These are phyloP conservation scores for Akanthomyces uredinophilus DNA, from an alignment of 2,329 filamentous ascomycete species.

Conservation along the genomic window DNA sequence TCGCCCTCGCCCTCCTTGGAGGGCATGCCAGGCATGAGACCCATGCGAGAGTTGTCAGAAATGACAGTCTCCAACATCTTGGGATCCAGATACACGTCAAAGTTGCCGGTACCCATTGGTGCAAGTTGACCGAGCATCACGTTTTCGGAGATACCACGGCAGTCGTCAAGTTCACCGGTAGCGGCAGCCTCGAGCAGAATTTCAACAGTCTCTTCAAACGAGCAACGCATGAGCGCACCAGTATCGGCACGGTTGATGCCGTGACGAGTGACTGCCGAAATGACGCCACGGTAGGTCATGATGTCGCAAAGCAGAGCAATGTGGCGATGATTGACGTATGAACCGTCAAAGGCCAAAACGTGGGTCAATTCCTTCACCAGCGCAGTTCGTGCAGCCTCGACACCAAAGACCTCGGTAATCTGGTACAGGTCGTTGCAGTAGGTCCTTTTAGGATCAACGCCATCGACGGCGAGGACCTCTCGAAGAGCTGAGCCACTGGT, in stretches of 20 bases:
- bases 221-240: conserved; percentile 97
- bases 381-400: conserved; percentile 85
- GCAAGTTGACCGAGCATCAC: conserved; percentile 97
- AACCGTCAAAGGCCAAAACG: conserved; percentile 96
- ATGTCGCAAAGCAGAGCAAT: conserved; percentile 92
- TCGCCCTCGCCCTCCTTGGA: conserved; percentile 69
- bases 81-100: conserved; percentile 88
- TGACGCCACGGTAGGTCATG: conserved; percentile 90
- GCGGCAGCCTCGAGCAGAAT: conserved; percentile 94
- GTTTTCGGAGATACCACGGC: conserved; percentile 96
- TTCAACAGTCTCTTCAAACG: conserved; percentile 98
- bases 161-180: conserved; percentile 93
- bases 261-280: conserved; percentile 95
- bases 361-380: conserved; percentile 84
- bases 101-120: conserved; percentile 93
- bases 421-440: conserved; percentile 96
- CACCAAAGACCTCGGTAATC: conserved; percentile 90
- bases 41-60: conserved; percentile 83
- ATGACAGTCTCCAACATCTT: conserved; percentile 95
- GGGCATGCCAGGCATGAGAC: conserved; percentile 73
- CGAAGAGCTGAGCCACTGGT: conserved; percentile 86
- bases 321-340: conserved; percentile 98
- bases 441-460: conserved; percentile 79
- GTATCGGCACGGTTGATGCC: conserved; percentile 98
- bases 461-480: conserved; percentile 77